phyloP scores from a whole-genome alignment of 805 yeast genomes.

The Kodamaea kakaduensis region DNA sequence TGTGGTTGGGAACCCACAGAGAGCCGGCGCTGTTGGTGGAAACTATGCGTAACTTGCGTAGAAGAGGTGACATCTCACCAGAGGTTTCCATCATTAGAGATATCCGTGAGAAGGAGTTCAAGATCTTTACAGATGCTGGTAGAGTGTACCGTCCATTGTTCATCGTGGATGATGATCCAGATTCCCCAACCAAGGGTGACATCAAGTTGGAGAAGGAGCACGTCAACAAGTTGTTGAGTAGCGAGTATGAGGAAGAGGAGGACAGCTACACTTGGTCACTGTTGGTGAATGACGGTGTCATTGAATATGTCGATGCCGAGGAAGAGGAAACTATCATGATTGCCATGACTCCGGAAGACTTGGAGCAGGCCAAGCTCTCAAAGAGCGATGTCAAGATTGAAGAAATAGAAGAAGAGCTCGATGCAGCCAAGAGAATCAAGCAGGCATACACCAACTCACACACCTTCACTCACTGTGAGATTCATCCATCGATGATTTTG shows the following conservation, averaged over 20 bases:
- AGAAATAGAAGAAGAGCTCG: constrained; percentile 35
- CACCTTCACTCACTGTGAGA: constrained; percentile 97
- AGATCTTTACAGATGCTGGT: constrained; percentile 97
- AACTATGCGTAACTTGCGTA: constrained; percentile 85
- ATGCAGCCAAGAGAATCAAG: constrained; percentile 84
- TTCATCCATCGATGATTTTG: constrained; percentile 97
- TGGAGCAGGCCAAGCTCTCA: constrained; percentile 56
- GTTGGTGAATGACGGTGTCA: constrained; percentile 77
- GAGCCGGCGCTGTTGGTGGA: constrained; percentile 91
- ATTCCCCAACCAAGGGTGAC: constrained; percentile 66
- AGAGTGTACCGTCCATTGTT: constrained; percentile 96
- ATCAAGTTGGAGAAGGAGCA: constrained; percentile 83
- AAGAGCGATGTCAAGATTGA: constrained; percentile 40
- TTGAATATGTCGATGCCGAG: constrained; percentile 97
- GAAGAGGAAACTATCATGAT: constrained; percentile 98
- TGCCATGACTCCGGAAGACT: constrained; percentile 98
- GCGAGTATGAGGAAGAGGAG: constrained; percentile 59
- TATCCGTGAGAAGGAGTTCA: constrained; percentile 93
- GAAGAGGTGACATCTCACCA: constrained; percentile 92
- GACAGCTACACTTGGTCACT: constrained; percentile 79
- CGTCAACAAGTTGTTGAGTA: constrained; percentile 60
- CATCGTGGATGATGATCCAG: constrained; percentile 82
- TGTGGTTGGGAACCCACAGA: constrained; percentile 98
- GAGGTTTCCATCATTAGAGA: constrained; percentile 97
- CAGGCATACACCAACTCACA: constrained; percentile 54